phyloP scores from a whole-genome alignment of 2,329 filamentous ascomycete genomes.

The Penicillium sp. region DNA sequence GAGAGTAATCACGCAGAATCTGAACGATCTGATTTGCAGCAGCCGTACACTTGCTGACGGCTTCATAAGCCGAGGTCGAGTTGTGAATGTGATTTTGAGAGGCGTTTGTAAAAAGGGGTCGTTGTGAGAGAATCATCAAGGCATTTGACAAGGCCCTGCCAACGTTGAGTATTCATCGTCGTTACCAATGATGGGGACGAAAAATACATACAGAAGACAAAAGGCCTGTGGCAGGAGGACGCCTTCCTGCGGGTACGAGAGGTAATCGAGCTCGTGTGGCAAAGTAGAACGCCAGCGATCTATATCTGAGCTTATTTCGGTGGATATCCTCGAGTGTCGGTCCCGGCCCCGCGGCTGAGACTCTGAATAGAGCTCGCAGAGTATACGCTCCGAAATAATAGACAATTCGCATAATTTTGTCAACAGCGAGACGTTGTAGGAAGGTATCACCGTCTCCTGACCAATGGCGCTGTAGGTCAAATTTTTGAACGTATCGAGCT shows the following conservation, averaged over 20 bases:
- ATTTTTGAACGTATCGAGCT: slow-evolving; percentile 46
- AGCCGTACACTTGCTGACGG: slow-evolving; percentile 28
- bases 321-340: slow-evolving; percentile 12
- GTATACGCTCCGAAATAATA: slow-evolving; percentile 31
- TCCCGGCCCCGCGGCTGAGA: slow-evolving; percentile 14
- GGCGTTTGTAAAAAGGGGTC: slow-evolving; percentile 34
- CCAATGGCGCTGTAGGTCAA: slow-evolving; percentile 29
- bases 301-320: slow-evolving; percentile 20
- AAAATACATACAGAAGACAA: slow-evolving; percentile 14
- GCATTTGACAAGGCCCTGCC: slow-evolving; percentile 33
- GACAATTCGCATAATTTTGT: slow-evolving; percentile 30
- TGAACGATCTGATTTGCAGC: slow-evolving; percentile 35
- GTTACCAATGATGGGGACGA: neutral
- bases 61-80: slow-evolving; percentile 19
- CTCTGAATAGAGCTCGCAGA: slow-evolving; percentile 27
- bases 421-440: slow-evolving; percentile 19
- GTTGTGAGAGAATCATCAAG: slow-evolving; percentile 40
- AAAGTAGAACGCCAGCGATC: slow-evolving; percentile 21
- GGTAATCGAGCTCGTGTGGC: slow-evolving; percentile 19
- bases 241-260: slow-evolving; percentile 17
- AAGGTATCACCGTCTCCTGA: slow-evolving; percentile 10
- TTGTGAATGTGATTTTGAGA: slow-evolving; percentile 9
- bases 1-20: slow-evolving; percentile 32
- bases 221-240: slow-evolving; percentile 17
- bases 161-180: neutral